Conservation (phyloP, 805 yeast genomes). For the Naumovozyma castellii region DNA sequence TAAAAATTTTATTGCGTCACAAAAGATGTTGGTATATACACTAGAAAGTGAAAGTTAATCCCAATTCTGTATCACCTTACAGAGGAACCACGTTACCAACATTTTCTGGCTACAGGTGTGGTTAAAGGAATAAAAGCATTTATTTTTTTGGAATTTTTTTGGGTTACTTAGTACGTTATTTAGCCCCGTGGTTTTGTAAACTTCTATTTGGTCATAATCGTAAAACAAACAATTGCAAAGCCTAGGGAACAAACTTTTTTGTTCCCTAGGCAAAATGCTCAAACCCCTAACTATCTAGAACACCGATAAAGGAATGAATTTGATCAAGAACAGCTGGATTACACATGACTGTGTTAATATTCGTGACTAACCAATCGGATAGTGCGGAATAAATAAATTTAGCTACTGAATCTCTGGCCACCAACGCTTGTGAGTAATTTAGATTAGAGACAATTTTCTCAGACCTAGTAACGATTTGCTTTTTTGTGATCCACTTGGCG, state of each 20-base stretch:
- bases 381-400: constrained; percentile 86
- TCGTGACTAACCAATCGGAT: constrained; percentile 90
- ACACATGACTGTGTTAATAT: constrained; percentile 73
- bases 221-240: too few species aligned
- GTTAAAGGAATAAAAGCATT: too few species aligned
- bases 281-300: constrained; percentile 92
- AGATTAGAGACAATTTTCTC: constrained; percentile 84
- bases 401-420: constrained; percentile 94
- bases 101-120: too few species aligned
- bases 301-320: constrained; percentile 78
- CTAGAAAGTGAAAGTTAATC: too few species aligned
- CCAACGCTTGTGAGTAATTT: constrained; percentile 73
- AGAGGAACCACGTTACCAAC: too few species aligned
- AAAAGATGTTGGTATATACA: too few species aligned
- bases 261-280: constrained; percentile 97
- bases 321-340: constrained; percentile 55
- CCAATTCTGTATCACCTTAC: too few species aligned
- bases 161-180: too few species aligned
- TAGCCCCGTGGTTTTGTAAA: too few species aligned
- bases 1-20: not conserved
- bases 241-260: too few species aligned
- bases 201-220: too few species aligned
- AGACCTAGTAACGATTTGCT: constrained; percentile 83
- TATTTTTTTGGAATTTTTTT: too few species aligned
- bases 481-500: constrained; percentile 87